Evolutionary conservation across 768 basidiomycete species (phyloP).

Genomic region (Filobasidium floriforme): DNA sequence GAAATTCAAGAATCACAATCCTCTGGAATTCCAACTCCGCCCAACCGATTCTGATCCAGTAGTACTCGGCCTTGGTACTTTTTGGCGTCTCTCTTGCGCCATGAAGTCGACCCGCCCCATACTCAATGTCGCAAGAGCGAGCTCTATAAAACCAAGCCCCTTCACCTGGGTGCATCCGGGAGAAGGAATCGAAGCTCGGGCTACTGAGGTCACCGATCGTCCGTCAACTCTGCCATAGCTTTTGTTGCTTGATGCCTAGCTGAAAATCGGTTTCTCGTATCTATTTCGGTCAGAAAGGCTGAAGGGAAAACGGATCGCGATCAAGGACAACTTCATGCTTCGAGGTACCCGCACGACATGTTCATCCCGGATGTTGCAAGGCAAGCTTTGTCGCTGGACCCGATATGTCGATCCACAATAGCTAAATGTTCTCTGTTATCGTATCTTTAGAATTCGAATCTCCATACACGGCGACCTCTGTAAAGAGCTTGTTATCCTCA

Average conservation of each 20-base stretch:
- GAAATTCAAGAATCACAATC: no score
- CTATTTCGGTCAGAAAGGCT: not conserved
- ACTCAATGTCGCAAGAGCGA: not conserved
- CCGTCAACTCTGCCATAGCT: not conserved
- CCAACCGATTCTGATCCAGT: no score
- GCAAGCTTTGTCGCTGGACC: no score
- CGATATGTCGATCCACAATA: no score
- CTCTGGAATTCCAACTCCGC: no score
- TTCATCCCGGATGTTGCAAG: constrained; percentile 64
- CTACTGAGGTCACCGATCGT: not conserved
- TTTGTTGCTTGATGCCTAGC: not conserved
- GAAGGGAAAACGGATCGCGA: constrained; percentile 49
- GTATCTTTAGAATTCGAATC: constrained; percentile 67
- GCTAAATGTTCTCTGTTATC: no score
- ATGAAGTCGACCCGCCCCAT: not conserved
- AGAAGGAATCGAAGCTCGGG: not conserved
- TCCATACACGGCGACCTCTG: constrained; percentile 81
- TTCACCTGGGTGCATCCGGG: not conserved
- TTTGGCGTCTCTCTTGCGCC: no score
- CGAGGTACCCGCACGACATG: constrained; percentile 61
- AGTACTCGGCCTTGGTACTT: no score
- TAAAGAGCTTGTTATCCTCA: constrained; percentile 53
- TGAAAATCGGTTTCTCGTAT: not conserved
- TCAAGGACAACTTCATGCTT: constrained; percentile 86
- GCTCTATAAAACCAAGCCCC: not conserved